Evolutionary conservation across 2,329 filamentous ascomycete species (phyloP), one percentile per base, ranked within the genome.

Genomic region (Myriosclerotinia curreyana): DNA sequence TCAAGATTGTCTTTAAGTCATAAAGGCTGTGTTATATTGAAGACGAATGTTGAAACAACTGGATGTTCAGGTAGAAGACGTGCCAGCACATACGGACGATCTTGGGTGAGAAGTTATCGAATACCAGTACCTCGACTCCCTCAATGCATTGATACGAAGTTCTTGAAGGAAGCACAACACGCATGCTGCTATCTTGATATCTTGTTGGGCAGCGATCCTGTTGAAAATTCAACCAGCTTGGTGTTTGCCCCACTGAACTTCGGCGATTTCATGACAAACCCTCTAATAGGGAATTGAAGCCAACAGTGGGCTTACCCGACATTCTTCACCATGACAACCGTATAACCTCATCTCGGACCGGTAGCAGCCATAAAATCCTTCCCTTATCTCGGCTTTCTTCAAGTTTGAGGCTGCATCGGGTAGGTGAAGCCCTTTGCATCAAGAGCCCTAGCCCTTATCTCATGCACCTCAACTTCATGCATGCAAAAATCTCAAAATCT

Each of bases 251-350:
- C 25, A 59, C 28, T 25, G 20, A 25, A 25, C 12, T 25, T 48
- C 15, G 31, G 31, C 22, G 55, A 17, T 14, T n/a, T 59, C n/a
- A 8, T 17, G 9, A n/a, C n/a, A 46, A 59, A 12, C 12, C 28
- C 42, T 25, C 28, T 17, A 28, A 48, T 38, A 17, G n/a, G 28
- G 50, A 53, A 36, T 14, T 17, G 15, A 11, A 20, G 5, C 42
- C 55, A 59, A 59, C 20, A 48, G 42, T 48, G 31, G 42, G 42
- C 20, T 48, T 46, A 49, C 55, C 42, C 55, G 55, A 59, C 14
- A 20, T 36, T 22, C 11, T 25, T 36, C 15, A 59, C 25, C 2
- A 31, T 11, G 11, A 48, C 14, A 36, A 42, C 42, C 55, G 42
- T 48, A 59, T 59, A 48, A 48, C 28, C 42, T 48, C 20, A 59